phyloP scores from a whole-genome alignment of 768 basidiomycete genomes.

The Trichaptum fuscoviolaceum region DNA sequence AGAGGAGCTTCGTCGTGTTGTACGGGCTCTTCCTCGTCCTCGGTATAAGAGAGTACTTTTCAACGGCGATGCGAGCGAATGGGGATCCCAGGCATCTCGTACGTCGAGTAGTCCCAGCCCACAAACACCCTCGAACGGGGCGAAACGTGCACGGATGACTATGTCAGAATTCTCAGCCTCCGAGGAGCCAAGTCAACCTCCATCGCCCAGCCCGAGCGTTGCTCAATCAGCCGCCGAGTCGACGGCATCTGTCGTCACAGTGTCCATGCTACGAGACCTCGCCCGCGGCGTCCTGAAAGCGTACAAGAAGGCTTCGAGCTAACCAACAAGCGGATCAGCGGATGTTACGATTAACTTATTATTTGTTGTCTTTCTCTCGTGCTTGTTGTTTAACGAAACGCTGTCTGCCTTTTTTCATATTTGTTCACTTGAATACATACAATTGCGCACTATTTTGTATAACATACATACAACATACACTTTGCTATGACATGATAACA shows the following conservation, averaged over 20 bases:
- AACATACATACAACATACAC: background rate
- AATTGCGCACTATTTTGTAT: background rate
- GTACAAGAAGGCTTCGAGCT: background rate
- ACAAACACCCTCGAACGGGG: constrained; percentile 19
- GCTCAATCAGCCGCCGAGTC: constrained; percentile 33
- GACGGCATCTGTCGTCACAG: constrained; percentile 39
- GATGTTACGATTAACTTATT: background rate
- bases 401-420: background rate
- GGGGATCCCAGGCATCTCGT: background rate
- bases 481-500: constrained; percentile 1
- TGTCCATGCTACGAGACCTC: constrained; percentile 60
- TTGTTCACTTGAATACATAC: constrained; percentile 1
- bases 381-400: background rate
- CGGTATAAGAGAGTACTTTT: background rate
- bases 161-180: constrained; percentile 27
- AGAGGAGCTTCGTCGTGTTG: background rate
- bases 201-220: constrained; percentile 43
- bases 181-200: constrained; percentile 21
- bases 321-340: background rate
- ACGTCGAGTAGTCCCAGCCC: constrained; percentile 21
- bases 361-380: background rate
- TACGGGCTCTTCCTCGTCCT: background rate
- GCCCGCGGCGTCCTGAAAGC: constrained; percentile 21
- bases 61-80: background rate
- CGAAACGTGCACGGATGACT: constrained; percentile 42